Conservation (phyloP, 352 stramenopile species). For the Phytophthora tentaculata region DNA sequence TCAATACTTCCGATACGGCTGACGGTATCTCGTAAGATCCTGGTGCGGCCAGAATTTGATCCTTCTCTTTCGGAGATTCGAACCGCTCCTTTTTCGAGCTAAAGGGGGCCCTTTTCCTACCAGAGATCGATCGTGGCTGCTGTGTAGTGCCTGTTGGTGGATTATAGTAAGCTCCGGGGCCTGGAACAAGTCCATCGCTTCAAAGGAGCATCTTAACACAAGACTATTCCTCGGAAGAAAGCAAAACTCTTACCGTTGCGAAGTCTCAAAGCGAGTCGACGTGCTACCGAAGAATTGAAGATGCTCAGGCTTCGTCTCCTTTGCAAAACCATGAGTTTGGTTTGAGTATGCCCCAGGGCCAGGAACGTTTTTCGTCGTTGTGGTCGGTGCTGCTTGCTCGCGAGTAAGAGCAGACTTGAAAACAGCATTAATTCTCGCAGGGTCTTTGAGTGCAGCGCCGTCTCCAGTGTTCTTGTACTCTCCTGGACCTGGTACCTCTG, state of each 20-base stretch:
- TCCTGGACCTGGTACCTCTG: constrained; percentile 61
- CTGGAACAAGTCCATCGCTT: constrained; percentile 48
- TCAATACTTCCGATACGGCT: constrained; percentile 60
- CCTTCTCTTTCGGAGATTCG: constrained; percentile 45
- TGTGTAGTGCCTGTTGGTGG: constrained; percentile 42
- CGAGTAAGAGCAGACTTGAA: constrained; percentile 75
- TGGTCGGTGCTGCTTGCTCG: constrained; percentile 46
- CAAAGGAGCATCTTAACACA: constrained; percentile 3
- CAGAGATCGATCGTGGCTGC: constrained; percentile 29
- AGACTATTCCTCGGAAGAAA: not conserved
- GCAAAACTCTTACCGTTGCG: constrained; percentile 33
- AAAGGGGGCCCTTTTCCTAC: constrained; percentile 63
- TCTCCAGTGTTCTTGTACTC: constrained; percentile 55
- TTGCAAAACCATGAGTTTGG: constrained; percentile 47
- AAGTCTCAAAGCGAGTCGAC: constrained; percentile 61
- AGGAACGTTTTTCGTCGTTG: constrained; percentile 50
- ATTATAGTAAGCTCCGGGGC: constrained; percentile 67
- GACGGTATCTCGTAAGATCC: constrained; percentile 75
- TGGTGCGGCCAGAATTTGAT: constrained; percentile 58
- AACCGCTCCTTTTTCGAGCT: constrained; percentile 79
- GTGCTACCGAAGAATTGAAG: constrained; percentile 87
- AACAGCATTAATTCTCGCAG: constrained; percentile 57
- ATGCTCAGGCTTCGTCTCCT: constrained; percentile 63
- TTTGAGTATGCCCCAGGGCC: constrained; percentile 68
- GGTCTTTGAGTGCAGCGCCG: constrained; percentile 43